phyloP scores from a whole-genome alignment of 345 rosid genomes.

The Ceriops zippeliana region DNA sequence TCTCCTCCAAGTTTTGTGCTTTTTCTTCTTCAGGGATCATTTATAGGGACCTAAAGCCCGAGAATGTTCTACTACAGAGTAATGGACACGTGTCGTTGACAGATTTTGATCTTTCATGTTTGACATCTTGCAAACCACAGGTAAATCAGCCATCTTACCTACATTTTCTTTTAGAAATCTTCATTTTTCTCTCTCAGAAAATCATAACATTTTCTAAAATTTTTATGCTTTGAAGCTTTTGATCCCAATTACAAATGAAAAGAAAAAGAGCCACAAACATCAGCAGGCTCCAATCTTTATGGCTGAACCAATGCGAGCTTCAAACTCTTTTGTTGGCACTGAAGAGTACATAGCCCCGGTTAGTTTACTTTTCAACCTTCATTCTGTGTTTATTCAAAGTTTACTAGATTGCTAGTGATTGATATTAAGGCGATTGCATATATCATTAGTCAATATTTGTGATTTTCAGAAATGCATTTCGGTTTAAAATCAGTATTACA shows the following conservation, averaged over 20 bases:
- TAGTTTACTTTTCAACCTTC: conserved; percentile 16
- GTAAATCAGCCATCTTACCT: conserved; percentile 26
- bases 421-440: too few relatives aligned
- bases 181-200: not conserved
- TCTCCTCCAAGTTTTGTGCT: not conserved
- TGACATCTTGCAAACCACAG: conserved; percentile 95
- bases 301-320: conserved; percentile 97
- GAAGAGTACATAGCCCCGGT: conserved; percentile 99
- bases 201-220: not conserved
- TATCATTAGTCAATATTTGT: too few relatives aligned
- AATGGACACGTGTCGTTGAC: conserved; percentile 79
- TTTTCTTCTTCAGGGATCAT: conserved; percentile 58
- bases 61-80: conserved; percentile 71
- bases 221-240: conserved; percentile 48
- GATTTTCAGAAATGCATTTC: not conserved
- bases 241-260: conserved; percentile 53
- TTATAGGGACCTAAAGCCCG: conserved; percentile 90
- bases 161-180: not conserved
- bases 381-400: not conserved
- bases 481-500: not conserved
- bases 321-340: conserved; percentile 95
- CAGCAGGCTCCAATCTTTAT: conserved; percentile 70
- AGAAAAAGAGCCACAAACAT: conserved; percentile 48
- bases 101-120: conserved; percentile 90
- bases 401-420: too few relatives aligned